Conservation (phyloP, 1,139 yeast species). For the Taphrina sp. region DNA sequence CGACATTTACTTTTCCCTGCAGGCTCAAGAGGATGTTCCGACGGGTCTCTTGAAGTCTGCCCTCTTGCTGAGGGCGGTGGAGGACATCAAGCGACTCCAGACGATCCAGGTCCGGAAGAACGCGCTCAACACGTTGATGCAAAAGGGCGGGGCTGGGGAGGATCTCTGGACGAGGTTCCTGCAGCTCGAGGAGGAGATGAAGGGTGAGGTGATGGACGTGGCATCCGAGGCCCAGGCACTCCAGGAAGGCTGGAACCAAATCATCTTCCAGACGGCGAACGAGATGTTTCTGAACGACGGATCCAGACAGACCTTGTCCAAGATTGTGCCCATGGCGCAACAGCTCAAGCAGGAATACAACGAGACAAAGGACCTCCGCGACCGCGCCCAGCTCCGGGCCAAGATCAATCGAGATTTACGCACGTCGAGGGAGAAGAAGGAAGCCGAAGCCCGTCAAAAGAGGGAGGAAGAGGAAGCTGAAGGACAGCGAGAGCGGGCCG, state of each 20-base stretch:
- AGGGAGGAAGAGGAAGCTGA: constrained; percentile 1
- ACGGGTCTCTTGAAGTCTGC: constrained; percentile 51
- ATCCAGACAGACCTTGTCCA: constrained; percentile 23
- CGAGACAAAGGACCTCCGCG: constrained; percentile 9
- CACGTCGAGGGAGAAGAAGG: neutral
- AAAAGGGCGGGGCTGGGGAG: constrained; percentile 88
- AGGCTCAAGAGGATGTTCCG: constrained; percentile 15
- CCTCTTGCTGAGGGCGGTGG: constrained; percentile 68
- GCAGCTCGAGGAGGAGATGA: constrained; percentile 73
- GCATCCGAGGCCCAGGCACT: constrained; percentile 71
- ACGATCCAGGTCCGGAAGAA: constrained; percentile 72
- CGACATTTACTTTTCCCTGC: constrained; percentile 60
- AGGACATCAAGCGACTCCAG: constrained; percentile 65
- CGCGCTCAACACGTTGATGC: constrained; percentile 67
- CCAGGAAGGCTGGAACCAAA: constrained; percentile 78
- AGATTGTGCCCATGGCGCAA: constrained; percentile 30
- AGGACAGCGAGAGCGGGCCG: constrained; percentile 16
- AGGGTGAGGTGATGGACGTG: constrained; percentile 73
- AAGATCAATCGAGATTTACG: too few relatives aligned
- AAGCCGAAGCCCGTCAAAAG: constrained; percentile 1
- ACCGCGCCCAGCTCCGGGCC: too few relatives aligned
- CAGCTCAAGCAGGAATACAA: constrained; percentile 13
- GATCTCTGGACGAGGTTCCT: constrained; percentile 77
- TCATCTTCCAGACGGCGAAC: constrained; percentile 74
- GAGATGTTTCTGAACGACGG: constrained; percentile 52